Conservation (phyloP, 176 grass and related monocot genomes). For the Poa annua region DNA sequence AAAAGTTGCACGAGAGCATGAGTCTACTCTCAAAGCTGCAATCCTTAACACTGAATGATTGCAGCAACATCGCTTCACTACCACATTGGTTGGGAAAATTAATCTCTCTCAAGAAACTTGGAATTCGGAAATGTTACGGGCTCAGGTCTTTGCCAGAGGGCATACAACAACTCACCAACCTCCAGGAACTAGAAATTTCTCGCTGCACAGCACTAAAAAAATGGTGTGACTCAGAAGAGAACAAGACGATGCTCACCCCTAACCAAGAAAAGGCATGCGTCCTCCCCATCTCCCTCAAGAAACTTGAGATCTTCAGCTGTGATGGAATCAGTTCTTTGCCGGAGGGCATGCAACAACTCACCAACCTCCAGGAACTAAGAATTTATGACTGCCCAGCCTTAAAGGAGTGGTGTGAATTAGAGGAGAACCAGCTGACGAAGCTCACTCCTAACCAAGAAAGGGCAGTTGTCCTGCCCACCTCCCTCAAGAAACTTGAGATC, state of each 20-base stretch:
- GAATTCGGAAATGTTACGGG: not conserved
- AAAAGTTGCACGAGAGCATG: not conserved
- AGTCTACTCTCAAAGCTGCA: not conserved
- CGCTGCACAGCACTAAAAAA: not conserved
- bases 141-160: not conserved
- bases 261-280: not conserved
- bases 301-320: not conserved
- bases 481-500: no score
- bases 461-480: not conserved
- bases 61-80: not conserved
- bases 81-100: not conserved
- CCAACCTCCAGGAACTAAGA: not conserved
- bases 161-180: not conserved
- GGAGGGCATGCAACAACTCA: not conserved
- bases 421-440: conserved; percentile 5
- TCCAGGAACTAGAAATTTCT: not conserved
- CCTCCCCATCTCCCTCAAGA: not conserved
- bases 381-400: not conserved
- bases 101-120: not conserved
- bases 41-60: not conserved
- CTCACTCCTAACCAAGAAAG: not conserved
- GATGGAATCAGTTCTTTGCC: not conserved
- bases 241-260: not conserved
- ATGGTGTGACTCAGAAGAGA: not conserved
- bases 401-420: not conserved